Evolutionary conservation across 1,139 yeast genomes (phyloP).

Genomic region (Hansenula lynferdii): DNA sequence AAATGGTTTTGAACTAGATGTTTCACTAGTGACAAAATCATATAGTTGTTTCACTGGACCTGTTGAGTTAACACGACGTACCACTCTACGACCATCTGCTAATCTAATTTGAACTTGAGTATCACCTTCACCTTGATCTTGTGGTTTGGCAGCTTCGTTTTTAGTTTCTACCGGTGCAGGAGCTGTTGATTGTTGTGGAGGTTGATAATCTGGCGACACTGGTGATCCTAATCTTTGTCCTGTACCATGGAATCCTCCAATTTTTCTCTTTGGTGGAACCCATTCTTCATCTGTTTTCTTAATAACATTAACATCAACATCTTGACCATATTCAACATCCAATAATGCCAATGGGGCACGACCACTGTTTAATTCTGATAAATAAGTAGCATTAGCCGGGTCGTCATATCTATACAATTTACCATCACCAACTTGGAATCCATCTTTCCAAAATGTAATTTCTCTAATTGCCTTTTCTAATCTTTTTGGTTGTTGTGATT

Average conservation of each 20-base stretch:
- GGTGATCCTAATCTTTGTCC: constrained; percentile 94
- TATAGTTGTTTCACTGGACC: constrained; percentile 69
- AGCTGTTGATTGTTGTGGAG: constrained; percentile 19
- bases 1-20: constrained; percentile 42
- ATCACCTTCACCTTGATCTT: constrained; percentile 52
- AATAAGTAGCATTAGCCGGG: constrained; percentile 71
- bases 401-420: constrained; percentile 83
- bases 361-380: constrained; percentile 81
- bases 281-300: constrained; percentile 81
- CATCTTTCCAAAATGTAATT: constrained; percentile 94
- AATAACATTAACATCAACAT: constrained; percentile 89
- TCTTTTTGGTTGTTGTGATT: constrained; percentile 29
- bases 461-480: constrained; percentile 59
- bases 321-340: constrained; percentile 85
- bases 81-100: constrained; percentile 71
- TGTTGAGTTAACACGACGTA: constrained; percentile 58
- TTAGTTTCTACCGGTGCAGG: constrained; percentile 14
- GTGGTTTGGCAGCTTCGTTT: constrained; percentile 21
- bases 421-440: constrained; percentile 93
- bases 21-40: constrained; percentile 54
- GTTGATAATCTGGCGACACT: constrained; percentile 60
- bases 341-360: constrained; percentile 87
- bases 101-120: constrained; percentile 78
- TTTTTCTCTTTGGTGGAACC: constrained; percentile 60
- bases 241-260: constrained; percentile 71